Conservation (phyloP, 306 rosid species). For the Sechiopsis laciniata region DNA sequence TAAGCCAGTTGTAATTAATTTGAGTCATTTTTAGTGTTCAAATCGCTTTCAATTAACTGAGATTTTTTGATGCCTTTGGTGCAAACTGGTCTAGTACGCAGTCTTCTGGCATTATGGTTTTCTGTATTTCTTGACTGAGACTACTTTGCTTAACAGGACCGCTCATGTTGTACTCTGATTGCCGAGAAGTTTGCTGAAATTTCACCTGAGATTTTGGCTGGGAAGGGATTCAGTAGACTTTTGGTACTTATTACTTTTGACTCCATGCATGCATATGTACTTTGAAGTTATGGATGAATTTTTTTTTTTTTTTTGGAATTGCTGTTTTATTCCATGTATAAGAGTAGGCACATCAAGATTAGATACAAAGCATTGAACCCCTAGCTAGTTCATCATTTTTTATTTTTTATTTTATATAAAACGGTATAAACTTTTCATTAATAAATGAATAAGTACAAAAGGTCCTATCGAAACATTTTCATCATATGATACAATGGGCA, state of each 20-base stretch:
- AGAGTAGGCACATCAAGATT: background rate
- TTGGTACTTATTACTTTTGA: slow-evolving; percentile 41
- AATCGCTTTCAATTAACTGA: background rate
- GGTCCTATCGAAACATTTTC: too few species aligned
- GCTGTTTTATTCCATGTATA: background rate
- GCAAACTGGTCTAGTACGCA: background rate
- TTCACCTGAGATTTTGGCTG: slow-evolving; percentile 60
- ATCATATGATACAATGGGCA: too few species aligned
- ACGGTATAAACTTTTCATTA: too few species aligned
- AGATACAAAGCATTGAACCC: background rate
- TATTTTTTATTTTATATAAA: too few species aligned
- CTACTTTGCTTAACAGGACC: slow-evolving; percentile 40
- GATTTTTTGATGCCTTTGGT: background rate
- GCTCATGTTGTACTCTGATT: slow-evolving; percentile 60
- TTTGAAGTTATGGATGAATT: background rate
- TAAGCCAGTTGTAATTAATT: background rate
- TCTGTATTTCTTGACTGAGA: background rate
- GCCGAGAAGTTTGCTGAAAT: slow-evolving; percentile 52
- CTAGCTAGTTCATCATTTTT: too few species aligned
- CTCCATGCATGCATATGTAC: background rate
- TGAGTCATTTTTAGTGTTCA: background rate
- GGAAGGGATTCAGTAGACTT: slow-evolving; percentile 66
- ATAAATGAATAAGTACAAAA: too few species aligned
- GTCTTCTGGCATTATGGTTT: slow-evolving; percentile 1
- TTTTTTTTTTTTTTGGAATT: background rate